Percentiles rank a stretch among this genome's conserved stretches.
phyloP scores from a whole-genome alignment of 768 basidiomycete species.

The Termitomyces sp. region DNA sequence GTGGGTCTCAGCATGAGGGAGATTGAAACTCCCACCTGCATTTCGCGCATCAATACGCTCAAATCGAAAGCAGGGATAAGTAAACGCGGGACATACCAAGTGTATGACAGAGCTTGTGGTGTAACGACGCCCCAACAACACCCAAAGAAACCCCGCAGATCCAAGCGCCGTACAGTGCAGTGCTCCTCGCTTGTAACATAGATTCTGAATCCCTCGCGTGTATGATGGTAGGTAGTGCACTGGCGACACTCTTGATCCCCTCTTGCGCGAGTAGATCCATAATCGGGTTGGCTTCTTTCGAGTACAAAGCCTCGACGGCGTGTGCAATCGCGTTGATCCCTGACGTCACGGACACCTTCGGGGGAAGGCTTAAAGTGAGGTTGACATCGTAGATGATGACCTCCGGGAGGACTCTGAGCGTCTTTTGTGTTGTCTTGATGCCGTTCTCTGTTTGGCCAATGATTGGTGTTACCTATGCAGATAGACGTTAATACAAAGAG shows the following conservation, averaged over 20 bases:
- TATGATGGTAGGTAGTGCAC: conserved; percentile 27
- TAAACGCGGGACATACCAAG: conserved; percentile 27
- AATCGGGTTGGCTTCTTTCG: conserved; percentile 33
- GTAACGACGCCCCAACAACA: conserved; percentile 31
- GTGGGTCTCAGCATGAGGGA: conserved; percentile 40
- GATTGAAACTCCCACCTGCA: conserved; percentile 33
- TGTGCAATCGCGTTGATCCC: conserved; percentile 42
- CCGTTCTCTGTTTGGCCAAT: conserved; percentile 38
- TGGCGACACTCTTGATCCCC: conserved; percentile 29
- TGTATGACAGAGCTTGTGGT: conserved; percentile 39
- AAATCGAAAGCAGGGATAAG: conserved; percentile 7
- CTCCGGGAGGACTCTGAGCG: conserved; percentile 33
- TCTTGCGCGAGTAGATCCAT: conserved; percentile 31
- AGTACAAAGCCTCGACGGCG: conserved; percentile 37
- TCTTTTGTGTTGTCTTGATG: conserved; percentile 34
- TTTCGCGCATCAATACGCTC: neutral
- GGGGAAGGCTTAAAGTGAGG: conserved; percentile 33
- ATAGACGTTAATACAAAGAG: neutral
- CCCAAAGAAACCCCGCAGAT: conserved; percentile 31
- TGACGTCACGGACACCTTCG: conserved; percentile 29
- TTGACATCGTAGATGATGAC: conserved; percentile 39
- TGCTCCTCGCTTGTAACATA: conserved; percentile 27
- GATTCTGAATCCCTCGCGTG: conserved; percentile 13
- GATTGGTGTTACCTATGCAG: conserved; percentile 29
- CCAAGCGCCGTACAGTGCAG: conserved; percentile 36